Evolutionary conservation across 306 rosid genomes (phyloP), one percentile per base, ranked within the genome.

Genomic region (Leucaena leucocephala): DNA sequence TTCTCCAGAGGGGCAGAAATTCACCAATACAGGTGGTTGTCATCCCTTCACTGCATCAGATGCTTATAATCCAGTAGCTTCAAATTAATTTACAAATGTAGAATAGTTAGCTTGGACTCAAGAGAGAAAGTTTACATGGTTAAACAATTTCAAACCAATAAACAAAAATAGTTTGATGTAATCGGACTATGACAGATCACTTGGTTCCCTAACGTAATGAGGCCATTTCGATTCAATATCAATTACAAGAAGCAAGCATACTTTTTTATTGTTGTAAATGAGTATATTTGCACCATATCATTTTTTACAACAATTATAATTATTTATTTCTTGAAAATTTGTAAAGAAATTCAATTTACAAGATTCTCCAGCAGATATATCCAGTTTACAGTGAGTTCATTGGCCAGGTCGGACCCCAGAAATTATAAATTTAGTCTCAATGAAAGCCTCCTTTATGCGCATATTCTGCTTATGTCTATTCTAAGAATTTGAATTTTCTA

Each of bases 41-140:
- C 48, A 44, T 70, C 72, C 50, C 68, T 50, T 43, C 75, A 71
- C 22, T 48, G 59, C 33, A 71, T 71, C 27, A 33, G 27, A 15
- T 39, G 52, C 42, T 66, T 33, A 57, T 39, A 75, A 55, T 75
- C 70, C 71, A 45, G 75, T 69, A 74, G 36, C 80, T 55, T 34
- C 33, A 43, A n/a, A 43, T 66, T 71, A 8, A 2, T 74, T 66
- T 10, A 1, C 63, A 66, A 75, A 36, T 42, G 58, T 33, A 68
- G 44, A 63, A 65, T 19, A n/a, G 15, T 27, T 74, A 12, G 62
- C 75, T 15, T 19, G 62, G n/a, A 72, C 58, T 15, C n/a, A 39
- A 42, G 38, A 36, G 21, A 67, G 40, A 80, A 64, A 63, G 40
- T 69, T 75, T 17, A 27, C 17, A 45, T 27, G 67, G 17, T 61